A percentile compares a stretch with the other conserved stretches of the same genome.
Evolutionary conservation across 2,329 filamentous ascomycete genomes (phyloP).

Genomic region (Colletotrichum gigasporum): DNA sequence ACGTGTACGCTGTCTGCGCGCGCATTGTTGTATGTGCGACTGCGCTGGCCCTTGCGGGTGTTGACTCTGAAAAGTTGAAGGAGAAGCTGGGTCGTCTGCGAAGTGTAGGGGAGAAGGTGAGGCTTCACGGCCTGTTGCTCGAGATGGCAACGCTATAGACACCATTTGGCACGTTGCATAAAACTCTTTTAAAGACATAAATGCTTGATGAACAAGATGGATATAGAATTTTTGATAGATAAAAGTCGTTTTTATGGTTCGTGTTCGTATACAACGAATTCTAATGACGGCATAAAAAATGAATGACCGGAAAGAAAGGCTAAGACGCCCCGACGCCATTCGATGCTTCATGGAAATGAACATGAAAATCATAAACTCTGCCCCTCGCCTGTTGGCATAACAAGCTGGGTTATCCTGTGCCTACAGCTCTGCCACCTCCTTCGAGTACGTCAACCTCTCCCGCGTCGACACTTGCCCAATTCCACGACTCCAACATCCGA

Average conservation of each 20-base stretch:
- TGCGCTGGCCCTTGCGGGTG: slow-evolving; percentile 38
- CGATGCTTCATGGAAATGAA: background rate
- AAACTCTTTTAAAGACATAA: background rate
- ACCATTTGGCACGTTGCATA: background rate
- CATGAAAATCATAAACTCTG: background rate
- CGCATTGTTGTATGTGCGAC: slow-evolving; percentile 53
- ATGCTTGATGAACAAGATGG: background rate
- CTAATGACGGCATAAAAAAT: background rate
- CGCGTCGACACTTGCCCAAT: slow-evolving; percentile 44
- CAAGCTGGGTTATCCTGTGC: slow-evolving; percentile 11
- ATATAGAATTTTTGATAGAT: background rate
- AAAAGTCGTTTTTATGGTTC: background rate
- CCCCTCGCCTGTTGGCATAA: background rate
- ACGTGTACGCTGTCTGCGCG: slow-evolving; percentile 70
- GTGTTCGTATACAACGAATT: slow-evolving; percentile 16
- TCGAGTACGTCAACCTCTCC: slow-evolving; percentile 29
- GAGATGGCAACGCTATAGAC: slow-evolving; percentile 18
- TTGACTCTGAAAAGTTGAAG: background rate
- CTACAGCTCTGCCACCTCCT: background rate
- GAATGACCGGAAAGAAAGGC: background rate
- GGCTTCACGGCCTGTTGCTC: slow-evolving; percentile 31
- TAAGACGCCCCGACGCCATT: slow-evolving; percentile 23
- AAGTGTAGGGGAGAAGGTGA: slow-evolving; percentile 12
- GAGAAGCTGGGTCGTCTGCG: slow-evolving; percentile 15
- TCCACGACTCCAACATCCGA: slow-evolving; percentile 75